Conservation (phyloP, 805 yeast species). For the Candida krabiensis region DNA sequence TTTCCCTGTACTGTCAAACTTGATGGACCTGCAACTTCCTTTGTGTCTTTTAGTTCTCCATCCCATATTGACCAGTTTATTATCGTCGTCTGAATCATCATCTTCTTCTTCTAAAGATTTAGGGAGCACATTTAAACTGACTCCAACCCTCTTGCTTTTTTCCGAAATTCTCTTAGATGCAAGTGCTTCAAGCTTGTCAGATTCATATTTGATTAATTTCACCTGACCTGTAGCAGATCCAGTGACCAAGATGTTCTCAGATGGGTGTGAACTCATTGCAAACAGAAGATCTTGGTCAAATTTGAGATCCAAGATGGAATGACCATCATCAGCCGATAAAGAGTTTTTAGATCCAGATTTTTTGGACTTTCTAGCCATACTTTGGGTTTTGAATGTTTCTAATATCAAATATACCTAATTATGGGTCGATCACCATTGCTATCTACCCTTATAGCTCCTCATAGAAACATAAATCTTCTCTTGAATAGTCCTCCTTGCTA, state of each 20-base stretch:
- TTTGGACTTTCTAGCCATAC: constrained; percentile 15
- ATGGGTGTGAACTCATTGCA: constrained; percentile 76
- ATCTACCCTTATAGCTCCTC: too few relatives aligned
- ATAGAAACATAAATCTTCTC: too few relatives aligned
- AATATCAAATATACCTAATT: too few relatives aligned
- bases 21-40: constrained; percentile 76
- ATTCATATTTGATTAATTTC: constrained; percentile 58
- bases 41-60: constrained; percentile 94
- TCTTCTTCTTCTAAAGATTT: constrained; percentile 11
- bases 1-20: constrained; percentile 64
- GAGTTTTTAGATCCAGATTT: constrained; percentile 19
- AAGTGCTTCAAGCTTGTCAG: constrained; percentile 40
- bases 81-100: constrained; percentile 28
- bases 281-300: constrained; percentile 65
- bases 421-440: too few relatives aligned
- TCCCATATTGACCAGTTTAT: constrained; percentile 32
- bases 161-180: constrained; percentile 5
- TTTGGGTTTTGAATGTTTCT: too few relatives aligned
- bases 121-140: constrained; percentile 28
- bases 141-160: constrained; percentile 33
- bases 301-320: constrained; percentile 47
- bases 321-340: constrained; percentile 36
- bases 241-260: constrained; percentile 56
- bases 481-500: too few relatives aligned
- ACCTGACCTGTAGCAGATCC: constrained; percentile 87